Conservation (phyloP, 306 rosid species). For the Casuarina equisetifolia region DNA sequence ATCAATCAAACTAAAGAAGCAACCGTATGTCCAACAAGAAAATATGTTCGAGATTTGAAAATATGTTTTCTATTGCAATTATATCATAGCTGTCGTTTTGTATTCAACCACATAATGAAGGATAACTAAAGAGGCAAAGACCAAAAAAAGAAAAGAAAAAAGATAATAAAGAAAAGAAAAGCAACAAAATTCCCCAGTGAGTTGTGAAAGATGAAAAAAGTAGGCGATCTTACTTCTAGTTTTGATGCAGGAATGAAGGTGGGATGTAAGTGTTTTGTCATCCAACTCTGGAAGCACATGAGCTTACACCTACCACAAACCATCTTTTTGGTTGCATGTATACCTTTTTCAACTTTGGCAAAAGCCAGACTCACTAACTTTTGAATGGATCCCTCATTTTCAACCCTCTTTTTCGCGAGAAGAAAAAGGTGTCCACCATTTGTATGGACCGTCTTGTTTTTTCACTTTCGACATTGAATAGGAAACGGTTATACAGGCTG, state of each 20-base stretch:
- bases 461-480: not conserved
- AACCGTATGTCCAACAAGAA: too few relatives aligned
- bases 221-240: not conserved
- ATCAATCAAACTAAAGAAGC: too few relatives aligned
- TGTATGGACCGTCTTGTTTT: not conserved
- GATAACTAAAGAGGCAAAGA: too few relatives aligned
- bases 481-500: not conserved
- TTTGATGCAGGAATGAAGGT: not conserved
- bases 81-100: too few relatives aligned
- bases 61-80: too few relatives aligned
- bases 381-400: conserved; percentile 24
- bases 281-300: conserved; percentile 26
- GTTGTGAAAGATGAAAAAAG: too few relatives aligned
- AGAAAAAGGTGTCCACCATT: not conserved
- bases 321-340: conserved; percentile 7
- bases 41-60: too few relatives aligned
- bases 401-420: conserved; percentile 18
- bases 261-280: not conserved
- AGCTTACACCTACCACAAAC: conserved; percentile 27
- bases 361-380: not conserved
- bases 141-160: too few relatives aligned
- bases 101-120: too few relatives aligned
- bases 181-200: too few relatives aligned
- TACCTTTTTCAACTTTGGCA: not conserved
- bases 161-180: too few relatives aligned